Evolutionary conservation across 345 rosid genomes (phyloP).

Genomic region (Durio zibethinus): DNA sequence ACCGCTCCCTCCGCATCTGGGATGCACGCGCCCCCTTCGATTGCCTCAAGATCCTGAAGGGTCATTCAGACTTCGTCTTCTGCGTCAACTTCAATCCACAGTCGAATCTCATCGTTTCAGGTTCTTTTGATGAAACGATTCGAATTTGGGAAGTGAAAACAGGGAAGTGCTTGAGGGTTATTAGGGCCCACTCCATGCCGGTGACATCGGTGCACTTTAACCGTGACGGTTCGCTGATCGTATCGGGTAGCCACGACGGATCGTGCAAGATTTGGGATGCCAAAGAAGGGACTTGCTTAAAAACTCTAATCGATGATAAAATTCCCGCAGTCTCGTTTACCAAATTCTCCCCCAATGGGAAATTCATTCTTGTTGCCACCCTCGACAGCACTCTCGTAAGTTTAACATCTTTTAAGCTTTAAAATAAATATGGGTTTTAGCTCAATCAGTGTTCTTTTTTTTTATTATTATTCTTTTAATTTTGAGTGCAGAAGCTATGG

Average conservation of each 20-base stretch:
- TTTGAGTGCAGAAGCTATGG: constrained; percentile 64
- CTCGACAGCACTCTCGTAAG: constrained; percentile 87
- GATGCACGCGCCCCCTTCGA: constrained; percentile 80
- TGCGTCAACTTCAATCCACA: constrained; percentile 92
- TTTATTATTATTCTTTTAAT: too few relatives aligned
- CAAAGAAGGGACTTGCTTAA: constrained; percentile 63
- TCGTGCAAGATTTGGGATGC: constrained; percentile 95
- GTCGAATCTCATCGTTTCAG: constrained; percentile 77
- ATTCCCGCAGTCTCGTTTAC: constrained; percentile 79
- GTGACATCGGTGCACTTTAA: constrained; percentile 80
- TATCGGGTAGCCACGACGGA: constrained; percentile 87
- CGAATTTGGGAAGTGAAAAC: constrained; percentile 96
- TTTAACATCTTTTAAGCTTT: background rate
- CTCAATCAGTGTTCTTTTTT: background rate
- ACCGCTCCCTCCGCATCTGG: constrained; percentile 93
- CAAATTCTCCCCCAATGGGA: constrained; percentile 92
- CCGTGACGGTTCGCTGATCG: constrained; percentile 89
- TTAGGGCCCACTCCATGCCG: constrained; percentile 80
- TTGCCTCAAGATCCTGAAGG: constrained; percentile 74
- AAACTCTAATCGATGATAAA: constrained; percentile 73
- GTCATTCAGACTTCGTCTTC: constrained; percentile 75
- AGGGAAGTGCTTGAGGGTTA: constrained; percentile 56
- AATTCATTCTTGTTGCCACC: constrained; percentile 81
- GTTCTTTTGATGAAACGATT: constrained; percentile 82
- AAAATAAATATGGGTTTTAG: background rate